Conservation (phyloP, 192 early-diverging fungal species). For the Bifiguratus adelaidae region DNA sequence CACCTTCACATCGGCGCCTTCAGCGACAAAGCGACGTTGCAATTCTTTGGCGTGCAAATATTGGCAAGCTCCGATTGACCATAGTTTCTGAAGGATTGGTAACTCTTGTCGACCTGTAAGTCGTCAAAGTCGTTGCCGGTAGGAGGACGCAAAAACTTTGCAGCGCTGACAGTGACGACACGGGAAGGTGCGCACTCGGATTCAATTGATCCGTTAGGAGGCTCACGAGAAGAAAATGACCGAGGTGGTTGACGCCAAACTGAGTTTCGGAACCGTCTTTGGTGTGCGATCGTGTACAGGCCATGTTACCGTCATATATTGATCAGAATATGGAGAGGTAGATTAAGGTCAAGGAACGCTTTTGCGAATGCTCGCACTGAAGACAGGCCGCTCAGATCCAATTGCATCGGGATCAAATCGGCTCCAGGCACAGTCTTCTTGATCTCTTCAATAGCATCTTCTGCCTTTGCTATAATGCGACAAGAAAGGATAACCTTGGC, state of each 20-base stretch:
- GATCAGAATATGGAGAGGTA: slow-evolving; percentile 36
- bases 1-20: too few species aligned
- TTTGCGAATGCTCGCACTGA: slow-evolving; percentile 25
- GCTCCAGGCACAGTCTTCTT: slow-evolving; percentile 6
- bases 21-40: too few species aligned
- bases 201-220: slow-evolving; percentile 14
- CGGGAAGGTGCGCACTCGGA: slow-evolving; percentile 7
- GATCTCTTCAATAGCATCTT: slow-evolving; percentile 8
- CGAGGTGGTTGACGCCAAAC: slow-evolving; percentile 44
- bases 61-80: background rate
- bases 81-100: too few species aligned
- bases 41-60: background rate
- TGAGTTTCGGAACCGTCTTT: slow-evolving; percentile 43
- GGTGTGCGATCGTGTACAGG: slow-evolving; percentile 19
- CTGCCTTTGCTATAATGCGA: slow-evolving; percentile 1
- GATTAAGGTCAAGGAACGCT: slow-evolving; percentile 18
- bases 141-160: too few species aligned
- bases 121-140: too few species aligned
- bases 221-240: slow-evolving; percentile 19
- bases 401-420: slow-evolving; percentile 11
- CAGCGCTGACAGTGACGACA: too few species aligned
- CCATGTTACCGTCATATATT: slow-evolving; percentile 58
- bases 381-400: slow-evolving; percentile 17
- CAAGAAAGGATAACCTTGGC: slow-evolving; percentile 1
- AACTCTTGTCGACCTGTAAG: too few species aligned